Evolutionary conservation across 1,139 yeast species (phyloP).

Genomic region (Geotrichum reessii): DNA sequence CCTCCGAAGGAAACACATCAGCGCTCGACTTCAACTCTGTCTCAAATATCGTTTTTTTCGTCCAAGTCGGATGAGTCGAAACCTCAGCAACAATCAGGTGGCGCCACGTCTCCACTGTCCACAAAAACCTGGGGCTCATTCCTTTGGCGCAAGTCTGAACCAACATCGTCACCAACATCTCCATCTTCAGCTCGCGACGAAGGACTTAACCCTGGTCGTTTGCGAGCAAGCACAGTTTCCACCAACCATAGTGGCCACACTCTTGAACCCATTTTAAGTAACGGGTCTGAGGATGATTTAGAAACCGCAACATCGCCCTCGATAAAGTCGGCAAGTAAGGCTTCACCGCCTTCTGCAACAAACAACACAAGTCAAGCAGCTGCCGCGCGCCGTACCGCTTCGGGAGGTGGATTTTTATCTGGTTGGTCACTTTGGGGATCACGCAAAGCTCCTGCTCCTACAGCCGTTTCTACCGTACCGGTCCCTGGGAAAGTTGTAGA

Average conservation of each 20-base stretch:
- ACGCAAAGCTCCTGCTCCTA: background rate
- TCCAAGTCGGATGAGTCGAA: background rate
- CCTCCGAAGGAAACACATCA: conserved; percentile 6
- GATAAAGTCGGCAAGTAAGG: background rate
- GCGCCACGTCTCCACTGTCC: background rate
- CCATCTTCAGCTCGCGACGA: conserved; percentile 3
- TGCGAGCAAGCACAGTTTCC: conserved; percentile 5
- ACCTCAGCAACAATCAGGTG: background rate
- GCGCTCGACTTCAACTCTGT: background rate
- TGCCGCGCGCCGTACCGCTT: background rate
- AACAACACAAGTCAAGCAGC: background rate
- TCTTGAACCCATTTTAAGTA: conserved; percentile 2
- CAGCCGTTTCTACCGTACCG: background rate
- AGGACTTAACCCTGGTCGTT: background rate
- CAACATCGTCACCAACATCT: background rate
- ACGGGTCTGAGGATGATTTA: background rate
- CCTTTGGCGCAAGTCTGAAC: conserved; percentile 12
- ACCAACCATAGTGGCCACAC: conserved; percentile 3
- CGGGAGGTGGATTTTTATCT: conserved; percentile 8
- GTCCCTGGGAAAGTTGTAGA: background rate
- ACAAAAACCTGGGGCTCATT: conserved; percentile 14
- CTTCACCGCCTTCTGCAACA: background rate
- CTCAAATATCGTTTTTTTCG: conserved; percentile 2
- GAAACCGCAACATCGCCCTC: background rate
- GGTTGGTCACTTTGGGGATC: conserved; percentile 19